These are phyloP conservation scores for Mycena crocata DNA, from an alignment of 768 basidiomycete genomes.

Conservation along the genomic window DNA sequence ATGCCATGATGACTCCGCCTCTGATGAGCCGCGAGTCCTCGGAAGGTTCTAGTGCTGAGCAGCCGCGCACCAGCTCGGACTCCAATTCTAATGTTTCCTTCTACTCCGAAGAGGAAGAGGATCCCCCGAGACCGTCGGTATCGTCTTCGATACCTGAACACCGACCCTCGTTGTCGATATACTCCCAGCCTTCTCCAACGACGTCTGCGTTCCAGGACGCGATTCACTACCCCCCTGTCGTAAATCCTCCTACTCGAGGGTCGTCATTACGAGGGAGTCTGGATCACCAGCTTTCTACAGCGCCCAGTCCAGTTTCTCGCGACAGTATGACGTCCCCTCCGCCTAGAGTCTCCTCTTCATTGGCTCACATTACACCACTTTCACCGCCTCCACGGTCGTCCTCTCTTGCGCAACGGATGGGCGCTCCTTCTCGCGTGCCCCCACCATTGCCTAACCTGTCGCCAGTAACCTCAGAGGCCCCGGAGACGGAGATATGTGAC, in stretches of 20 bases:
- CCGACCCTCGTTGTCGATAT: constrained; percentile 72
- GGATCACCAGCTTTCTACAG: constrained; percentile 28
- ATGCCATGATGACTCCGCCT: constrained; percentile 31
- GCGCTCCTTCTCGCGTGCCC: background rate
- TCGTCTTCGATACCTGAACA: constrained; percentile 57
- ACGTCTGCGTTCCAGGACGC: constrained; percentile 85
- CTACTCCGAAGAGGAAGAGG: constrained; percentile 56
- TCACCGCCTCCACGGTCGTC: constrained; percentile 65
- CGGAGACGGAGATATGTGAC: constrained; percentile 48
- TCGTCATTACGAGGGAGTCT: constrained; percentile 27
- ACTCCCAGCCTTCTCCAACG: constrained; percentile 79
- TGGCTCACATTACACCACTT: constrained; percentile 62
- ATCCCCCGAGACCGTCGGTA: constrained; percentile 57
- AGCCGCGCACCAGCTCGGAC: constrained; percentile 39
- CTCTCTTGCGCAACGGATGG: constrained; percentile 38
- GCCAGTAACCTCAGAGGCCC: constrained; percentile 14
- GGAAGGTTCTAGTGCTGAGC: constrained; percentile 25
- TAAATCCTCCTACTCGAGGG: constrained; percentile 29
- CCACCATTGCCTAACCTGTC: constrained; percentile 2
- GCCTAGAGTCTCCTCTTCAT: constrained; percentile 70
- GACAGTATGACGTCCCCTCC: constrained; percentile 66
- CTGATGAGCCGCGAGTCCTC: constrained; percentile 35
- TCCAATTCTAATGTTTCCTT: constrained; percentile 30
- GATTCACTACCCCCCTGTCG: constrained; percentile 47
- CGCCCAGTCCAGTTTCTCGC: constrained; percentile 46